Conservation (phyloP, 2,329 filamentous ascomycete genomes). For the Microsporum ferrugineum region DNA sequence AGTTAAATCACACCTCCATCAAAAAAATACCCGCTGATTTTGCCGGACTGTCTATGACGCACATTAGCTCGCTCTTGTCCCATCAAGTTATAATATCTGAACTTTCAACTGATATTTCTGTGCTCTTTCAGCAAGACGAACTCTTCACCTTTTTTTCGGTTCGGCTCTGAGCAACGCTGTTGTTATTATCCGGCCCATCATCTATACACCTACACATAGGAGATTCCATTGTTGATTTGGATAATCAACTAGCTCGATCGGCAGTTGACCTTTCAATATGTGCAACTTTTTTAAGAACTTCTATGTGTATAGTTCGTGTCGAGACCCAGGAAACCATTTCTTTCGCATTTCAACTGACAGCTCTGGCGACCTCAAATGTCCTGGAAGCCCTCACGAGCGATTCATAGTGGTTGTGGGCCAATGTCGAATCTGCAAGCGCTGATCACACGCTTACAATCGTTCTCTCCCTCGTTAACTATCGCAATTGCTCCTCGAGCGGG, state of each 20-base stretch:
- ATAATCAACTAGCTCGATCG: not conserved
- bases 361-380: slow-evolving; percentile 47
- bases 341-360: slow-evolving; percentile 59
- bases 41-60: not conserved
- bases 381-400: slow-evolving; percentile 57
- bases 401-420: slow-evolving; percentile 59
- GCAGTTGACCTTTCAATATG: slow-evolving; percentile 27
- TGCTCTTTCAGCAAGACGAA: not conserved
- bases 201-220: not conserved
- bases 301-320: slow-evolving; percentile 62
- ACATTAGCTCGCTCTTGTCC: not conserved
- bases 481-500: not conserved
- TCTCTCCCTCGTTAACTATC: not conserved
- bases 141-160: not conserved
- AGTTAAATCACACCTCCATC: not conserved
- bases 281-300: slow-evolving; percentile 61
- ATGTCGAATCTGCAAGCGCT: slow-evolving; percentile 43
- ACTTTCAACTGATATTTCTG: not conserved
- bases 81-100: not conserved
- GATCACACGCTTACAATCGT: slow-evolving; percentile 2
- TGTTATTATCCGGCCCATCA: not conserved
- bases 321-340: slow-evolving; percentile 59
- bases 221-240: not conserved
- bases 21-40: not conserved
- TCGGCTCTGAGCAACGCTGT: not conserved